Base-by-base conservation (phyloP, 805 yeast genomes). In the Peterozyma toletana region DNA sequence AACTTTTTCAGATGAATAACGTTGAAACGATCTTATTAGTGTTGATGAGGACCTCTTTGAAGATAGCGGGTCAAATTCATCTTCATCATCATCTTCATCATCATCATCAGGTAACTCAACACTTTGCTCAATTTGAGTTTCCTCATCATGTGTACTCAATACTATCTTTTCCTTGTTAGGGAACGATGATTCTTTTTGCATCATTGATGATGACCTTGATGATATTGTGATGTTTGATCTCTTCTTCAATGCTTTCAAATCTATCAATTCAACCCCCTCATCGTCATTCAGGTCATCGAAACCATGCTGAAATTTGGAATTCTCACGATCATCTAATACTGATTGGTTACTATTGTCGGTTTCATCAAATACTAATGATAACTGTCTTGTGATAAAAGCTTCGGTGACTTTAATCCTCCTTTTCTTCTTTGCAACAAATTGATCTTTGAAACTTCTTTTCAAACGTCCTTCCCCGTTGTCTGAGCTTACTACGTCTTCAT, bases 361-460 rank as follows among this genome's bases (percentile, higher is more conserved):
- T 53, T 61, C 62, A 33, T 63, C 66, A 35, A 48, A 46, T 43
- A 80, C 64, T 50, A 78, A 79, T 1, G 84, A 77, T 34, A 80
- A 60, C 39, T 76, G 75, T 44, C 65, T 68, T 38, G 75, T 79
- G 5, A 80, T 81, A 55, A 75, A 79, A 0, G 73, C 72, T 54
- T 73, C 75, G 6, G 78, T 73, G 34, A 79, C 53, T n/a, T 59
- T 57, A 6, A 65, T 53, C 41, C 63, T 70, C 45, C 67, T 63
- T 47, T 56, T 64, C 36, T 59, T 60, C 39, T 52, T 59, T 30
- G 51, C 52, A 9, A 43, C 40, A 27, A 10, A 30, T 16, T 18
- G 9, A 11, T 14, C 41, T 3, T 40, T 41, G 9, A 40, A 37
- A 15, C 7, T 21, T 21, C 27, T 21, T 7, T 21, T 21, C 27